A percentile compares a stretch with the other conserved stretches of the same genome.
Conservation (phyloP, 495 filamentous ascomycete genomes). For the Penicillium lividum region DNA sequence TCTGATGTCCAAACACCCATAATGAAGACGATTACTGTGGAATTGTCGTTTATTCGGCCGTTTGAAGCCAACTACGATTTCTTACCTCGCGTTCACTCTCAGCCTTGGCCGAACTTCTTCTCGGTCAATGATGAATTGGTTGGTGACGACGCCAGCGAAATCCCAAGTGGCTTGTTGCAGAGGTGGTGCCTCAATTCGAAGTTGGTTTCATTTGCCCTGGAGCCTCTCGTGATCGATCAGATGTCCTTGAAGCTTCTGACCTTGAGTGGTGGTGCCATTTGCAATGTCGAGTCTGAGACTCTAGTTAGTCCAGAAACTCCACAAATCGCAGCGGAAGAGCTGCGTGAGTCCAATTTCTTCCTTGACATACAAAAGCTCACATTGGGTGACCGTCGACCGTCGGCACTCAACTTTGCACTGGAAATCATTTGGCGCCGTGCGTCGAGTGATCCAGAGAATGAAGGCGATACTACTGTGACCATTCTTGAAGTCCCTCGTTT, state of each 20-base stretch:
- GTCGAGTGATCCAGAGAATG: conserved; percentile 15
- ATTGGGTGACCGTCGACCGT: conserved; percentile 76
- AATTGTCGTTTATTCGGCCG: conserved; percentile 72
- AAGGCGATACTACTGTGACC: conserved; percentile 31
- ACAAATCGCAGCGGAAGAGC: conserved; percentile 59
- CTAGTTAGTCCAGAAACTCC: conserved; percentile 32
- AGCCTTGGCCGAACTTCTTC: conserved; percentile 87
- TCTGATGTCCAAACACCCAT: conserved; percentile 85
- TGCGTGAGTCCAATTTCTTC: conserved; percentile 68
- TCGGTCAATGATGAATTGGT: conserved; percentile 46
- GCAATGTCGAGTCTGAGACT: conserved; percentile 43
- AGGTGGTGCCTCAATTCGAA: conserved; percentile 74
- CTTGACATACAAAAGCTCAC: conserved; percentile 69
- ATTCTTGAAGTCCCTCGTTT: conserved; percentile 79
- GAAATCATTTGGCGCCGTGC: conserved; percentile 69
- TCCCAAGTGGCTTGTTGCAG: conserved; percentile 69
- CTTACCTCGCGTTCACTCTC: conserved; percentile 69
- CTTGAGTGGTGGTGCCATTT: conserved; percentile 54
- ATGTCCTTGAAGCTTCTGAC: conserved; percentile 58
- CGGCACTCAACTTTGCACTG: conserved; percentile 72
- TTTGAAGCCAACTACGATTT: conserved; percentile 91
- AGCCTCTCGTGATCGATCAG: conserved; percentile 66
- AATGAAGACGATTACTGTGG: conserved; percentile 64
- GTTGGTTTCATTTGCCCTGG: conserved; percentile 72
- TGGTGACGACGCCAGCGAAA: conserved; percentile 24